Evolutionary conservation across 257 asterid species (phyloP).

Genomic region (Solanum pinnatisectum): DNA sequence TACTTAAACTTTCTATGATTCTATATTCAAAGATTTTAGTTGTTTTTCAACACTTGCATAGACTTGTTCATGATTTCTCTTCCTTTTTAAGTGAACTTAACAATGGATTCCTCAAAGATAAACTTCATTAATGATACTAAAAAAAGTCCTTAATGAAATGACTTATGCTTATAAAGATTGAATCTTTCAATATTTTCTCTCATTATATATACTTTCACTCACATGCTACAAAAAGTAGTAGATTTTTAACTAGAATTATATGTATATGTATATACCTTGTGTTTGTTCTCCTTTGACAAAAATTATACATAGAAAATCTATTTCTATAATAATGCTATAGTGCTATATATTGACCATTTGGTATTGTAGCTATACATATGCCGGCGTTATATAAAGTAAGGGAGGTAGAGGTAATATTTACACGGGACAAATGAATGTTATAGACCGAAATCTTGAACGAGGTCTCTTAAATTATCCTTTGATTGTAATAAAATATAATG

Average conservation of each 20-base stretch:
- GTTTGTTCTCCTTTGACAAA: neutral
- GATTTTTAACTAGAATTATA: neutral
- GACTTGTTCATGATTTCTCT: constrained; percentile 35
- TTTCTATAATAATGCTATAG: neutral
- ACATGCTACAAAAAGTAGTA: neutral
- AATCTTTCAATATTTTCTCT: neutral
- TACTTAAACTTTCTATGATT: neutral
- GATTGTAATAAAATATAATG: neutral
- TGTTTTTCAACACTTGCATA: constrained; percentile 16
- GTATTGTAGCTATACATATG: neutral
- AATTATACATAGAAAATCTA: neutral
- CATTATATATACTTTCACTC: neutral
- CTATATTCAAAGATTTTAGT: neutral
- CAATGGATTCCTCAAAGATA: constrained; percentile 32
- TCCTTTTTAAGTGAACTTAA: constrained; percentile 3
- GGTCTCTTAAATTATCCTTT: no score
- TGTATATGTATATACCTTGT: neutral
- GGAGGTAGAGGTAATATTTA: no score
- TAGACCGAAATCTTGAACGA: no score
- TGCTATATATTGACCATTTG: neutral
- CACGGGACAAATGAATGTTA: no score
- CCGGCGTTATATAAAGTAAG: no score
- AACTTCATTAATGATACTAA: constrained; percentile 3
- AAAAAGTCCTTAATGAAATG: constrained; percentile 17
- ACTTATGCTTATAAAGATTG: constrained; percentile 5